Evolutionary conservation across 2,329 filamentous ascomycete species (phyloP).

Genomic region (Diaporthe vexans): DNA sequence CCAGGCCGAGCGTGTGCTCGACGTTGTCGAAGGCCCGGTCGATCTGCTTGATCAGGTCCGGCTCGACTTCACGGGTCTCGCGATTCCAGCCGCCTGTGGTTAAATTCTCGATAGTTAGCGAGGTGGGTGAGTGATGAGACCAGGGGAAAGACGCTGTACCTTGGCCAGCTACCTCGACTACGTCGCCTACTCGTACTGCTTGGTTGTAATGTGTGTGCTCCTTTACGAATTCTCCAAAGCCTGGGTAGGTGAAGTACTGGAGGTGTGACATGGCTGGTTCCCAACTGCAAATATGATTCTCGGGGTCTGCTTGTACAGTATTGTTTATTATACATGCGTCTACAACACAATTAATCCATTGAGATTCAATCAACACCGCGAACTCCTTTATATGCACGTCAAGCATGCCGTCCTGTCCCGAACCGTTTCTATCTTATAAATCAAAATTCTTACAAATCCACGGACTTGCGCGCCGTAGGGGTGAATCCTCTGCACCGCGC

Average conservation of each 20-base stretch:
- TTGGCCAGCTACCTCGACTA: constrained; percentile 11
- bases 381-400: not conserved
- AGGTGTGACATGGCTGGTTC: not conserved
- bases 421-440: not conserved
- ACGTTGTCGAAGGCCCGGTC: constrained; percentile 21
- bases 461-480: not conserved
- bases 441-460: not conserved
- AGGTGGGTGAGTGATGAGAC: not conserved
- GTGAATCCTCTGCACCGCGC: not conserved
- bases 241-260: constrained; percentile 12
- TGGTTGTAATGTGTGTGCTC: constrained; percentile 20
- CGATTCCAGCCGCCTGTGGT: not conserved
- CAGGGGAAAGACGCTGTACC: not conserved
- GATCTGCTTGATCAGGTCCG: constrained; percentile 7
- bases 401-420: too few relatives aligned
- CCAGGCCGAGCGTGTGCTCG: constrained; percentile 7
- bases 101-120: too few relatives aligned
- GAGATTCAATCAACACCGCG: not conserved
- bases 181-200: constrained; percentile 16
- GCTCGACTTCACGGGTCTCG: constrained; percentile 4
- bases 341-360: not conserved
- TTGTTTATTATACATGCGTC: not conserved
- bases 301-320: not conserved
- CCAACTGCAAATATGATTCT: not conserved
- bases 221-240: constrained; percentile 17